These are phyloP conservation scores for Solanum chmielewskii DNA, from an alignment of 257 asterid species.

Conservation along the genomic window DNA sequence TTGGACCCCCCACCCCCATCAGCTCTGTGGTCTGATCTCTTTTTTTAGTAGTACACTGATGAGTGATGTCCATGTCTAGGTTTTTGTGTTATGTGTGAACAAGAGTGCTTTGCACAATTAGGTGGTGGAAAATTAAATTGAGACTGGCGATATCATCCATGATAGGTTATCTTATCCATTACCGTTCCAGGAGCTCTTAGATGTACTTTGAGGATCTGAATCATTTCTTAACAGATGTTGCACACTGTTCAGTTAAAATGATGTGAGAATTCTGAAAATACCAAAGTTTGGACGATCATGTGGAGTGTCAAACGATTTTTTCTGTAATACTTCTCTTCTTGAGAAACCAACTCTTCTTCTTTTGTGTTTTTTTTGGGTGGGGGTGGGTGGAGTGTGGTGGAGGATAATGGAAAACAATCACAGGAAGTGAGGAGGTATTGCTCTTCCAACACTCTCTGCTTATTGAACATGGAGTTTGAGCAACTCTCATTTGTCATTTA, in stretches of 20 bases:
- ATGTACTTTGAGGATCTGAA: background rate
- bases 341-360: background rate
- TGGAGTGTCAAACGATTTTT: background rate
- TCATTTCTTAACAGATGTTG: background rate
- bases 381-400: background rate
- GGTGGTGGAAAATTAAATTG: background rate
- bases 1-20: background rate
- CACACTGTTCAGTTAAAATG: background rate
- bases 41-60: background rate
- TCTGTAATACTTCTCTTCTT: background rate
- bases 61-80: background rate
- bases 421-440: background rate
- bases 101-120: background rate
- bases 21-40: background rate
- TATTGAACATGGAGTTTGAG: background rate
- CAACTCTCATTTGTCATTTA: background rate
- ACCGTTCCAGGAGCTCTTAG: background rate
- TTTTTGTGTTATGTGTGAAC: background rate
- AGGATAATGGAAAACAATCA: background rate
- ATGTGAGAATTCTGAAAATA: background rate
- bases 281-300: background rate
- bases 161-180: background rate
- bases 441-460: background rate
- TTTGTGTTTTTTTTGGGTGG: background rate
- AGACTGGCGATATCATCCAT: background rate